Conservation (phyloP, 2,329 filamentous ascomycete species). For the Kalmusia sp. region DNA sequence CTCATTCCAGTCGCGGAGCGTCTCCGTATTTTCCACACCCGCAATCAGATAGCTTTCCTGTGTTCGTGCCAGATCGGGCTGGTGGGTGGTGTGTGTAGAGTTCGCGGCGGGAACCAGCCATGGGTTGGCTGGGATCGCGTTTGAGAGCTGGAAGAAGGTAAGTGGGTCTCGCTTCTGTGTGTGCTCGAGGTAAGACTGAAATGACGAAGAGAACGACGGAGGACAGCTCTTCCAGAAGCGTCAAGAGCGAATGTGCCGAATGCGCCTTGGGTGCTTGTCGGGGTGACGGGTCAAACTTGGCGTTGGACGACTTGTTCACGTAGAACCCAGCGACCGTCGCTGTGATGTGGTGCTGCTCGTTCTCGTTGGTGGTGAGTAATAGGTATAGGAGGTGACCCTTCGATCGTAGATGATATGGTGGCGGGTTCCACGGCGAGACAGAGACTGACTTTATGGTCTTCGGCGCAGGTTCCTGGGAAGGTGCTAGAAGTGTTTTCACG, state of each 20-base stretch:
- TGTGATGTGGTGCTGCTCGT: conserved; percentile 93
- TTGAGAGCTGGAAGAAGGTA: conserved; percentile 93
- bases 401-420: conserved; percentile 87
- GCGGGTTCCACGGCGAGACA: conserved; percentile 94
- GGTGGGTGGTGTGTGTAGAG: conserved; percentile 72
- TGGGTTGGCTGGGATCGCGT: conserved; percentile 88
- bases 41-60: conserved; percentile 92
- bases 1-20: conserved; percentile 97
- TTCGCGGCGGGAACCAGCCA: conserved; percentile 82
- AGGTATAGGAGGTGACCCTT: conserved; percentile 94
- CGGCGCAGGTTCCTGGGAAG: conserved; percentile 69
- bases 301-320: conserved; percentile 94
- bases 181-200: conserved; percentile 80
- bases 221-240: conserved; percentile 80
- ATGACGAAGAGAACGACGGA: conserved; percentile 79
- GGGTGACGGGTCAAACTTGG: conserved; percentile 91
- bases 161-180: conserved; percentile 87
- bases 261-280: conserved; percentile 78
- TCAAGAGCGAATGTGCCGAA: conserved; percentile 84
- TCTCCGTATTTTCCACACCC: conserved; percentile 92
- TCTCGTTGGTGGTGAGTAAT: conserved; percentile 87
- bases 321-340: conserved; percentile 94
- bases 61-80: conserved; percentile 83
- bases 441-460: conserved; percentile 91
- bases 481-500: conserved; percentile 75